Base-by-base conservation (phyloP, 306 rosid species). In the Cicer judaicum region DNA sequence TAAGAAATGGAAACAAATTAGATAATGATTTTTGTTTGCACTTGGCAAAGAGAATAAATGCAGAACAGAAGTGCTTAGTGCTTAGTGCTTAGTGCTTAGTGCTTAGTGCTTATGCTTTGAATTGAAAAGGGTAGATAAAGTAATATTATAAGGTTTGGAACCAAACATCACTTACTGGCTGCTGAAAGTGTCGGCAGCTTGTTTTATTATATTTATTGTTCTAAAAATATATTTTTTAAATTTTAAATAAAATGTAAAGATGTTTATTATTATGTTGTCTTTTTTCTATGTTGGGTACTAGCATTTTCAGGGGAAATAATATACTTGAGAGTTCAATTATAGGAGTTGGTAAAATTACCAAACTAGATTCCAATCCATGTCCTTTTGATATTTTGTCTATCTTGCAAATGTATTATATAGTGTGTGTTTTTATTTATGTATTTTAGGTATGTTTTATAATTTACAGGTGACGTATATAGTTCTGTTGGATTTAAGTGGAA, bases 141-240 rank as follows among this genome's bases (percentile, higher is more conserved):
- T 54, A 54, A 54, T n/a, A 43, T n/a, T 21, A 70, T 44, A 41
- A 62, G 84, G 79, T 53, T 62, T n/a, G 76, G 75, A 72, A 64
- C 74, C 78, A 79, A 68, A 71, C 83, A 56, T 48, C 62, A 81
- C 78, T 34, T 57, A 52, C 34, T 36, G 62, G 68, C 66, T 49
- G 54, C 36, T 47, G 71, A 82, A 73, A 75, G 88, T 87, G 93
- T 89, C 93, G 93, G 93, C 93, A 87, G 88, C 85, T 14, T 59
- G 24, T 70, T 57, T 48, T 64, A 8, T 55, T 24, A 24, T 24
- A 24, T 24, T 24, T 24, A 24, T 57, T 53, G 7, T 15, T 21
- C 6, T 10, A 1, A 38, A 46, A 73, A 38, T 73, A 61, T 42
- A 7, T 10, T 49, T 29, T 3, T 29, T 0, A 3, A 29, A 29